Evolutionary conservation across 176 grass and related monocot genomes (phyloP).

Genomic region (Rhynchospora pubera): DNA sequence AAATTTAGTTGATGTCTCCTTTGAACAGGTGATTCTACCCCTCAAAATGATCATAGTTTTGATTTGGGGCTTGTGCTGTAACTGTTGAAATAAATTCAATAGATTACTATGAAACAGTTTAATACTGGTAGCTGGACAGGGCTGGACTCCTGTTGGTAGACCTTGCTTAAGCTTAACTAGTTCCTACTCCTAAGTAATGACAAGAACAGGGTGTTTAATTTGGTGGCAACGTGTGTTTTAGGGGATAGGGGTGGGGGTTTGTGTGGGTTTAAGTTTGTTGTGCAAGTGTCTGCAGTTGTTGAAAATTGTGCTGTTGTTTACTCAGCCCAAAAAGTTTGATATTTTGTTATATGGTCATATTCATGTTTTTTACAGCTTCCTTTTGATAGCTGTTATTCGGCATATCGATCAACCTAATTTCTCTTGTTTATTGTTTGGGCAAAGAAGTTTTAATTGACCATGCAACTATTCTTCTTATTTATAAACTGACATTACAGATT

Average conservation of each 20-base stretch:
- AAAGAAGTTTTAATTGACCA: background rate
- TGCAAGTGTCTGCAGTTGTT: background rate
- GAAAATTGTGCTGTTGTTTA: background rate
- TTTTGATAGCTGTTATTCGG: background rate
- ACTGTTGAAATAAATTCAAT: background rate
- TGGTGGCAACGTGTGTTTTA: background rate
- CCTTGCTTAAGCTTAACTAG: background rate
- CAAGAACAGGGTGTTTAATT: background rate
- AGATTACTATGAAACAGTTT: background rate
- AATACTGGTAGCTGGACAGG: background rate
- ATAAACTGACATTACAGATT: conserved; percentile 39
- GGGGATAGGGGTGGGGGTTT: background rate
- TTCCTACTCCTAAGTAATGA: background rate
- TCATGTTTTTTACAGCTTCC: background rate
- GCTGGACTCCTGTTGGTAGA: background rate
- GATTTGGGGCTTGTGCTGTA: background rate
- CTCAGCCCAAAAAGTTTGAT: background rate
- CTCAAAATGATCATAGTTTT: background rate
- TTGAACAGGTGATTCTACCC: conserved; percentile 53
- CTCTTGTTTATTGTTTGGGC: background rate
- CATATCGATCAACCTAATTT: background rate
- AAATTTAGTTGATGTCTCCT: conserved; percentile 74
- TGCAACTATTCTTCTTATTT: conserved; percentile 4
- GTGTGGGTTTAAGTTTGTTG: background rate
- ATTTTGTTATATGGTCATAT: background rate